Conservation (phyloP, 768 basidiomycete species). For the Gloeophyllum trabeum region DNA sequence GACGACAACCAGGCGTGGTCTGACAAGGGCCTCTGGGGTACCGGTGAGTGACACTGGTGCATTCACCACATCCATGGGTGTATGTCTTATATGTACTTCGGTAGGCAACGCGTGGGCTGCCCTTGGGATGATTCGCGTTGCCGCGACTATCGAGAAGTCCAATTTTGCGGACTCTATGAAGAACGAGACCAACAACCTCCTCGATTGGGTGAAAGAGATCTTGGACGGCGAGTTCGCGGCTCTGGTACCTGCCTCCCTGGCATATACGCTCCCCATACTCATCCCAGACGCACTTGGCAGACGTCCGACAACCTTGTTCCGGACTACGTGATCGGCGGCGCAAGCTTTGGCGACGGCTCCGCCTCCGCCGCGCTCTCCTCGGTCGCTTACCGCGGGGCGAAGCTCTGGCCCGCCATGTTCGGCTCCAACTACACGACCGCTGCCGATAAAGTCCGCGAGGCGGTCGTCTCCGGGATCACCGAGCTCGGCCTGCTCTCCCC, state of each 20-base stretch:
- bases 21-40: constrained; percentile 21
- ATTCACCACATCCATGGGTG: background rate
- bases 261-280: background rate
- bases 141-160: constrained; percentile 23
- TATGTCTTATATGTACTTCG: background rate
- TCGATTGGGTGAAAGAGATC: constrained; percentile 24
- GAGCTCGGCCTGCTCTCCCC: constrained; percentile 24
- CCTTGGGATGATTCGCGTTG: constrained; percentile 26
- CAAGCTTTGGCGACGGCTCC: constrained; percentile 22
- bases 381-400: constrained; percentile 15
- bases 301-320: constrained; percentile 19
- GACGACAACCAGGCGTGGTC: background rate
- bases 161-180: constrained; percentile 16
- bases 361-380: constrained; percentile 18
- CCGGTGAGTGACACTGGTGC: constrained; percentile 12
- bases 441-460: constrained; percentile 19
- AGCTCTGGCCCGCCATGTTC: constrained; percentile 19
- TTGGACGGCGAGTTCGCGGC: constrained; percentile 13
- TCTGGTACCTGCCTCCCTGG: background rate
- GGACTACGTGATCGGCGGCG: constrained; percentile 22
- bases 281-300: constrained; percentile 6
- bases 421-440: constrained; percentile 18
- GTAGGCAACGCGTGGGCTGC: constrained; percentile 29
- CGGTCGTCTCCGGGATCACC: constrained; percentile 19
- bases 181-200: constrained; percentile 17